Base-by-base conservation (phyloP, 352 stramenopile genomes). In the Lagenidium sp. region DNA sequence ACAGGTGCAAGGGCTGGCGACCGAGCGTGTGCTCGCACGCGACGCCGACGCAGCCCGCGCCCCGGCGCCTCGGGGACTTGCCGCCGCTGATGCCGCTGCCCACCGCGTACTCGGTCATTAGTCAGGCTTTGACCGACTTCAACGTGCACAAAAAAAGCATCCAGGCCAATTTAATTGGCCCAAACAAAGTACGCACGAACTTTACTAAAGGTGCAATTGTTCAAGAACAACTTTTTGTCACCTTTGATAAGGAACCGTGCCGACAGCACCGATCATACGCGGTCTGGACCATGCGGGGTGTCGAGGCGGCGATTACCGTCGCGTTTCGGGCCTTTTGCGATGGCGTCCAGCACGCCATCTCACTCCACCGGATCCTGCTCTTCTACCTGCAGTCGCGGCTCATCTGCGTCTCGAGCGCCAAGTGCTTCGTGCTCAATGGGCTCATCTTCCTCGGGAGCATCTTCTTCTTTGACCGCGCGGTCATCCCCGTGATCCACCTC, bases 401-500 rank as follows among this genome's bases (percentile, higher is more conserved):
- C 41, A 85, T 93, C 42, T 87, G 81, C 19, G 73, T 89, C 44
- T 84, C 73, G 36, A 90, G 78, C 45, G 78, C 72, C 53, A 93
- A 93, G 75, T 94, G 81, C 48, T 85, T 94, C 42, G 71, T 91
- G 43, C 69, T 94, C n/a, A 94, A 94, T 52, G 81, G 81, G 0
- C 72, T 94, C 19, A 91, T 94, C 50, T 94, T 94, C 47, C 62
- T 94, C 28, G 81, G 81, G 31, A 92, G 79, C 53, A 94, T 94
- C 38, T 94, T 86, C 68, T 94, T 94, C 57, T 94, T 94, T 44
- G 77, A 92, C 39, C 59, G 51, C 41, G 74, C 66, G 19, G 78
- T 94, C 39, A 90, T 94, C 44, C 81, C 81, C 8, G 71, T 94
- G 11, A 94, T 94, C 44, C 81, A 94, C 49, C 53, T 94, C 50